Conservation (phyloP, 2,329 filamentous ascomycete species). For the Metarhizium sp. region DNA sequence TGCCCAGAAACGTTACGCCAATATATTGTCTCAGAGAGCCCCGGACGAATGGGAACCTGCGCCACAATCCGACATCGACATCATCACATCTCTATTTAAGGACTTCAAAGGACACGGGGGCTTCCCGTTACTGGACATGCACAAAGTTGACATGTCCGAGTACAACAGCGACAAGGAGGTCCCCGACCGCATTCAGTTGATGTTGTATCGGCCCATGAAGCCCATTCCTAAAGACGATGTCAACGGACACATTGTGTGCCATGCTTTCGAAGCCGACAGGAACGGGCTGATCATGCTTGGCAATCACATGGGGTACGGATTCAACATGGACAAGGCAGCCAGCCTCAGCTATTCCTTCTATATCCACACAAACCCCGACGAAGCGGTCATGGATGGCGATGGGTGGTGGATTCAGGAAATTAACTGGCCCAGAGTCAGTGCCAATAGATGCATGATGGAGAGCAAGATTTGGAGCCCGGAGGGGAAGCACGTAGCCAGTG, state of each 20-base stretch:
- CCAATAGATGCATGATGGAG: slow-evolving; percentile 37
- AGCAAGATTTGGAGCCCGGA: slow-evolving; percentile 44
- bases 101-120: slow-evolving; percentile 22
- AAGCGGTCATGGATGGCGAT: slow-evolving; percentile 36
- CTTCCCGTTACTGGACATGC: slow-evolving; percentile 43
- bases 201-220: slow-evolving; percentile 38
- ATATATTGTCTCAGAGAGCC: slow-evolving; percentile 26
- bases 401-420: slow-evolving; percentile 47
- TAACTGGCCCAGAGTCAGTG: slow-evolving; percentile 35
- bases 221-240: slow-evolving; percentile 30
- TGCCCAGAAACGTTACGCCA: slow-evolving; percentile 32
- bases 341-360: slow-evolving; percentile 43
- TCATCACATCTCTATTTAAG: slow-evolving; percentile 22
- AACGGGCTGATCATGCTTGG: slow-evolving; percentile 43
- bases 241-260: slow-evolving; percentile 37
- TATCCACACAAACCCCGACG: slow-evolving; percentile 39
- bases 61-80: slow-evolving; percentile 37
- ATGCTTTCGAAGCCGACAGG: slow-evolving; percentile 43
- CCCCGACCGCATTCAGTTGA: slow-evolving; percentile 36
- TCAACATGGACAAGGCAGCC: slow-evolving; percentile 29
- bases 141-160: slow-evolving; percentile 41
- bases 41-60: slow-evolving; percentile 34
- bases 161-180: slow-evolving; percentile 33
- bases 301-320: slow-evolving; percentile 39
- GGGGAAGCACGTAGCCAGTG: slow-evolving; percentile 43